Base-by-base conservation (phyloP, 176 grass and related monocot genomes). In the Hsuehochloa calcarea region DNA sequence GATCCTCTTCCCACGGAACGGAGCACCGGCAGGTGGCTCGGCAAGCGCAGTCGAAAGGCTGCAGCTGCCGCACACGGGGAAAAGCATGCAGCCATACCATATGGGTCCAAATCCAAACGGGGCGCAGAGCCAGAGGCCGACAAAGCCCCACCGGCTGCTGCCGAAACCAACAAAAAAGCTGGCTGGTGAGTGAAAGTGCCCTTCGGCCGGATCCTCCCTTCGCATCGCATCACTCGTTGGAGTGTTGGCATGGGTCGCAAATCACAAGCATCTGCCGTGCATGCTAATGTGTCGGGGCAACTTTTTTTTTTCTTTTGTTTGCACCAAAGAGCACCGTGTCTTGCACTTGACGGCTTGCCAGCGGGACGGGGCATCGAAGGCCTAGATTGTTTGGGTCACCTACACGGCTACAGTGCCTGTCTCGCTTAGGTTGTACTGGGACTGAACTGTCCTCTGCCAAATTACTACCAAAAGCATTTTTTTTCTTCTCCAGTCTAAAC, bases 301-400 rank as follows among this genome's bases (percentile, higher is more conserved):
- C 10, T 5, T 3, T 44, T 44, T 23, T 1, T 5, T 5, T 3
- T 44, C 25, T 23, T 1, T 5, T 34, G 70, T 73, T 73, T 56
- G 50, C 50, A 49, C 50, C n/a, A 13, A 8, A 8, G 40, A 31
- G 80, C 66, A 19, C 23, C 50, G 26, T 34, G 54, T 59, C 68
- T 72, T 83, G 52, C 68, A 20, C 6, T 61, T 59, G n/a, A 82
- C 61, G 68, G 19, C 25, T 75, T 72, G 80, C 68, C 68, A 56
- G 10, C 46, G 1, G 29, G 51, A 51, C 5, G 65, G 47, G 14
- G 16, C 65, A 54, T 19, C 6, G 19, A 1, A 38, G 64, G 64
- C 47, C 45, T 20, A 38, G 19, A 50, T 51, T 39, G 26, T 52
- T 76, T 76, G 6, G 50, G 50, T 31, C 73, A 8, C 34, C 73